phyloP scores from a whole-genome alignment of 352 stramenopile genomes.

The Globisporangium recalcitrans region DNA sequence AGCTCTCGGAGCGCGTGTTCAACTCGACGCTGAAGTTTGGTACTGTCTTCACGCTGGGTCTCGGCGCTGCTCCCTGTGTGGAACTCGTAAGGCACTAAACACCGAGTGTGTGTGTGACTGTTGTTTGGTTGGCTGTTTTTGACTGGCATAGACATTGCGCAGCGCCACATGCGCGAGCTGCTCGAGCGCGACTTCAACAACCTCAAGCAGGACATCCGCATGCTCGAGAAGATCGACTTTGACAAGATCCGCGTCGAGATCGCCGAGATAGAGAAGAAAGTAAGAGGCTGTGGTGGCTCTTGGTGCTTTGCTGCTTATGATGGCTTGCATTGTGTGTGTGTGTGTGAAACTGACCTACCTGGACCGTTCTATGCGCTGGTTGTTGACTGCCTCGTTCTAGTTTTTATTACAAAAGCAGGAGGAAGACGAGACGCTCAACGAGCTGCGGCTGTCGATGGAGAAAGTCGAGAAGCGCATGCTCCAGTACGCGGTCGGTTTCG shows the following conservation, averaged over 20 bases:
- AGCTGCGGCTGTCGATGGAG: constrained; percentile 84
- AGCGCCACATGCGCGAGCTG: constrained; percentile 84
- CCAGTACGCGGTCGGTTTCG: constrained; percentile 84
- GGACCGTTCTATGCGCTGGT: too few relatives aligned
- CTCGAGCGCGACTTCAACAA: constrained; percentile 88
- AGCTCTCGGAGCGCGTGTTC: constrained; percentile 85
- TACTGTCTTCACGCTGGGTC: too few relatives aligned
- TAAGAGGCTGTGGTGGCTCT: constrained; percentile 3
- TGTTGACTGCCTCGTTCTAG: constrained; percentile 2
- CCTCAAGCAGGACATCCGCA: constrained; percentile 87
- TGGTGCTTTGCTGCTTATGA: too few relatives aligned
- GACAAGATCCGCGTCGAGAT: constrained; percentile 88
- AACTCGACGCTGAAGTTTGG: constrained; percentile 89
- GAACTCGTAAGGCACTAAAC: too few relatives aligned
- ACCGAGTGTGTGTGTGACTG: too few relatives aligned
- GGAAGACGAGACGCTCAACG: constrained; percentile 84
- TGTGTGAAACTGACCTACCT: not conserved
- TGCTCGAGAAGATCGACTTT: constrained; percentile 89
- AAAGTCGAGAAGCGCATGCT: constrained; percentile 88
- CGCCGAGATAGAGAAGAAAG: constrained; percentile 81
- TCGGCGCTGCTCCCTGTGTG: too few relatives aligned
- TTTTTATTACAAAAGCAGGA: constrained; percentile 87
- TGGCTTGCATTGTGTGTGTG: too few relatives aligned
- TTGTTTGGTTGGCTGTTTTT: not conserved
- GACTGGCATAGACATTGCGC: constrained; percentile 79